Evolutionary conservation across 2,329 filamentous ascomycete genomes (phyloP).

Genomic region (Graphilbum fragrans): DNA sequence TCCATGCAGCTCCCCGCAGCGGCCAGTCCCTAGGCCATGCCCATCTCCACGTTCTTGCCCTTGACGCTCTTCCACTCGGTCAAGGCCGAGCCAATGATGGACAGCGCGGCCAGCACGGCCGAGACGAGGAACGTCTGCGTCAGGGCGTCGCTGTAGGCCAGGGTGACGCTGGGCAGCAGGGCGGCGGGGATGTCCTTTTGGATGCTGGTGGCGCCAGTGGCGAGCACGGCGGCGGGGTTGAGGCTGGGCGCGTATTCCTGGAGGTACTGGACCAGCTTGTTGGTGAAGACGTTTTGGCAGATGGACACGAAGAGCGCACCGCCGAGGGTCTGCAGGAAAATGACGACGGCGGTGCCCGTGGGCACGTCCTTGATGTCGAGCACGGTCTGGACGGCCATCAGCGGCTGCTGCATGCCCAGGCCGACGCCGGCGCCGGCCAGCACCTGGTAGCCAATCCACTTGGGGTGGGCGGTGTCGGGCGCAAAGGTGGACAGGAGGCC

Average conservation of each 20-base stretch:
- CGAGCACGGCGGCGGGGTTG: constrained; percentile 12
- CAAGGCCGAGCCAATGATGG: constrained; percentile 17
- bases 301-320: constrained; percentile 26
- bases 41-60: constrained; percentile 11
- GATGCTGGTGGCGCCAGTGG: constrained; percentile 14
- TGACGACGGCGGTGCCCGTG: constrained; percentile 24
- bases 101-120: constrained; percentile 23
- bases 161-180: constrained; percentile 12
- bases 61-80: constrained; percentile 35
- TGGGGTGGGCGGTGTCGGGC: constrained; percentile 14
- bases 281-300: constrained; percentile 28
- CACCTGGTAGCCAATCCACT: constrained; percentile 28
- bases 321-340: constrained; percentile 23
- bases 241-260: constrained; percentile 14
- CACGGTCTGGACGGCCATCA: constrained; percentile 28
- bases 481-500: constrained; percentile 25
- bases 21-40: constrained; percentile 7
- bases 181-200: constrained; percentile 6
- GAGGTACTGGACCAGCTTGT: constrained; percentile 21
- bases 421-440: constrained; percentile 27
- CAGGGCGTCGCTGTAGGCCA: constrained; percentile 21
- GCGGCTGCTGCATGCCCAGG: constrained; percentile 25
- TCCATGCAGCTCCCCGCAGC: too few species aligned
- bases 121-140: constrained; percentile 18
- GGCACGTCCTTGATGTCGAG: constrained; percentile 25